Evolutionary conservation across 306 rosid genomes (phyloP).

Genomic region (Lathyrus oleraceus): DNA sequence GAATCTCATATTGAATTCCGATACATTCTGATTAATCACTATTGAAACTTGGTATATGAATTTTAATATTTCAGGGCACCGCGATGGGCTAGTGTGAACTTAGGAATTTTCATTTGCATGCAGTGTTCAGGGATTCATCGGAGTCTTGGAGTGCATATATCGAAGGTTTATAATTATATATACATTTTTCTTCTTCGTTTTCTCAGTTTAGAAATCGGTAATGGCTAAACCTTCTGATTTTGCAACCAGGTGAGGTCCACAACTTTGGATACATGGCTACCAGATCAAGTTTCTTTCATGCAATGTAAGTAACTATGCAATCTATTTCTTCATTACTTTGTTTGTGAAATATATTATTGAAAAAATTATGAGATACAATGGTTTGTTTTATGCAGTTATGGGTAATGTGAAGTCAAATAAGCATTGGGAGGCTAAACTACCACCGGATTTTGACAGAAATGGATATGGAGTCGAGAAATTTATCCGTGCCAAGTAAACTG

Average conservation of each 20-base stretch:
- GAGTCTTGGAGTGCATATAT: slow-evolving; percentile 95
- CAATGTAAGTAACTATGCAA: slow-evolving; percentile 61
- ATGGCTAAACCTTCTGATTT: slow-evolving; percentile 38
- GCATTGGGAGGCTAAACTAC: slow-evolving; percentile 81
- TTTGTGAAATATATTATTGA: background rate
- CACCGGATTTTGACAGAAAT: slow-evolving; percentile 52
- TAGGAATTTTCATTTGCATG: slow-evolving; percentile 93
- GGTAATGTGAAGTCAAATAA: slow-evolving; percentile 73
- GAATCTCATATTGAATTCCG: too few species aligned
- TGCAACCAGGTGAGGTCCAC: slow-evolving; percentile 79
- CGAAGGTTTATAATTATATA: slow-evolving; percentile 76
- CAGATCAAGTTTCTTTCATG: slow-evolving; percentile 91
- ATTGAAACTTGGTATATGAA: too few species aligned
- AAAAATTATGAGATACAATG: background rate
- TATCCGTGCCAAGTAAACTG: slow-evolving; percentile 69
- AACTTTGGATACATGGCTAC: slow-evolving; percentile 94
- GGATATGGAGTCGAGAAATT: slow-evolving; percentile 53
- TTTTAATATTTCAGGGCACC: slow-evolving; percentile 73
- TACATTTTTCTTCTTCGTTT: background rate
- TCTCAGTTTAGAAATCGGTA: slow-evolving; percentile 6
- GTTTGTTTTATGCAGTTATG: slow-evolving; percentile 50
- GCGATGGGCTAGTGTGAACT: slow-evolving; percentile 96
- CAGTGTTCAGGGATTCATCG: slow-evolving; percentile 97
- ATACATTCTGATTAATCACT: too few species aligned
- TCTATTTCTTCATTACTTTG: slow-evolving; percentile 20